Evolutionary conservation across 495 filamentous ascomycete genomes (phyloP), one percentile per base, ranked within the genome.

Genomic region (Neurospora sp.): DNA sequence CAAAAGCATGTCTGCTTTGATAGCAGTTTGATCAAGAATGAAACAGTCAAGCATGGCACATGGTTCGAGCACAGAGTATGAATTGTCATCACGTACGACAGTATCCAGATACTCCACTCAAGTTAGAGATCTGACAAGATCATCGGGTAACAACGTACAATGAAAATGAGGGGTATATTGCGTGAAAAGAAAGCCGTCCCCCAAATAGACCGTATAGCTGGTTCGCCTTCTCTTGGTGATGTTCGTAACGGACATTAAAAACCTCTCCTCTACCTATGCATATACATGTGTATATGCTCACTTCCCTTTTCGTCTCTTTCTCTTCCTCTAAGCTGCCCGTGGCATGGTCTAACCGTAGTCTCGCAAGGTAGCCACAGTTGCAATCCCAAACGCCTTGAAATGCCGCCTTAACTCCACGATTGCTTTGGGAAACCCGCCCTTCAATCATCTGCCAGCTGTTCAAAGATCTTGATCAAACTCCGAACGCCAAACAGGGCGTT

Each of bases 401-500:
- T 66, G 28, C 54, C 3, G 31, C 54, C 24, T 5, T 66, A 38
- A 28, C 17, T 28, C 66, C 71, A 31, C 19, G 31, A 21, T 54
- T 42, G 54, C 54, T 19, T 66, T 34, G 6, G 28, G 24, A 19
- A 34, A 34, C 28, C 24, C 13, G 28, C 54, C 54, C 54, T 31
- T 66, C 54, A 66, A 15, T 31, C 54, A 34, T 66, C 54, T 66
- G 54, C 79, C 71, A 95, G 77, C 73, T 92, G 86, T 70, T 88
- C 82, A 73, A 98, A 89, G 34, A 97, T 88, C 76, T 89, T 88
- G 71, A 88, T 85, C 10, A 94, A 81, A 79, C 87, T 96, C 78
- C 90, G 86, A 72, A 99, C 87, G 0, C 96, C 96, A 31, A 83
- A 83, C 37, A 98, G 83, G 13, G 88, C 79, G 79, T 98, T 98